phyloP scores from a whole-genome alignment of 805 yeast genomes.

The Pichia eremophila region DNA sequence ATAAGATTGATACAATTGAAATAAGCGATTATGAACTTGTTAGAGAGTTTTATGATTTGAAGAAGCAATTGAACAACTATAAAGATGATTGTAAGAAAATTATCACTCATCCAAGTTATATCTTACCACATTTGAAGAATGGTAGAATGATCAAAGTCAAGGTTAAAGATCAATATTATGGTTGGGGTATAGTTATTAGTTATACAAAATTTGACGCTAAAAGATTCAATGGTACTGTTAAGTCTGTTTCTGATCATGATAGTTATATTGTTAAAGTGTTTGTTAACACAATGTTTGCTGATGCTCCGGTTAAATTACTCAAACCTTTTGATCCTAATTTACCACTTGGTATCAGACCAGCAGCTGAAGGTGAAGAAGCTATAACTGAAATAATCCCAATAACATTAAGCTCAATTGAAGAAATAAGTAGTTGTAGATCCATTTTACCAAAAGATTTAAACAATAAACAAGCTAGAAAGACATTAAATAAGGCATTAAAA shows the following conservation, averaged over 20 bases:
- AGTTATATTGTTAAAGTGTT: conserved; percentile 82
- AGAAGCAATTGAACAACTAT: conserved; percentile 61
- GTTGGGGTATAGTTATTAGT: conserved; percentile 91
- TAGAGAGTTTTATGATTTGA: conserved; percentile 74
- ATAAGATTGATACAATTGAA: conserved; percentile 36
- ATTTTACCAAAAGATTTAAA: conserved; percentile 69
- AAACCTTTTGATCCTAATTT: conserved; percentile 70
- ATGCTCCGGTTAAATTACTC: conserved; percentile 74
- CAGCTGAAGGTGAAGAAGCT: conserved; percentile 59
- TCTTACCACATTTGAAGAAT: conserved; percentile 73
- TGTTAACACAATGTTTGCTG: conserved; percentile 66
- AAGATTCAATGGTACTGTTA: conserved; percentile 45
- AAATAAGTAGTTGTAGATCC: conserved; percentile 72
- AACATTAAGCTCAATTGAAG: conserved; percentile 65
- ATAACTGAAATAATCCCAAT: conserved; percentile 77
- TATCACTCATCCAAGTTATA: conserved; percentile 84
- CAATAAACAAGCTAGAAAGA: conserved; percentile 48
- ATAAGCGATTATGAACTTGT: conserved; percentile 70
- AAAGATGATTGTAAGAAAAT: conserved; percentile 70
- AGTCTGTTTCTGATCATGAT: conserved; percentile 71
- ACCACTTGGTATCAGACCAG: conserved; percentile 85
- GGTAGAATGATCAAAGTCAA: conserved; percentile 76
- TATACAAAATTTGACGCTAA: conserved; percentile 41
- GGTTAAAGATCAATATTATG: conserved; percentile 61
- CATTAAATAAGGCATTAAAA: conserved; percentile 56